These are phyloP conservation scores for Pochonia chlamydosporia DNA, from an alignment of 2,329 filamentous ascomycete species.

Conservation along the genomic window DNA sequence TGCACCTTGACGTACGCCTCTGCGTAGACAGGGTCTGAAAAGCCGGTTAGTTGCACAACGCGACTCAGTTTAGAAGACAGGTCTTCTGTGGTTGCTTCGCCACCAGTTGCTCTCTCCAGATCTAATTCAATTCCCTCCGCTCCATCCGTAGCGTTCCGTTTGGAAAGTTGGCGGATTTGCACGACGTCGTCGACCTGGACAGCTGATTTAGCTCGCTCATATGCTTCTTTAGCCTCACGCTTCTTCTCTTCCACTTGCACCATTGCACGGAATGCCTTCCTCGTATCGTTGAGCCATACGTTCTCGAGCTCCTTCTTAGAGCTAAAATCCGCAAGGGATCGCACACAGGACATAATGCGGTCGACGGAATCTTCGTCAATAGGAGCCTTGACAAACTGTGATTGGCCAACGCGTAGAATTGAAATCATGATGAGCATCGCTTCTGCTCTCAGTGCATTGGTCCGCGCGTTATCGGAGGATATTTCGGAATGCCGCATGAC, in stretches of 20 bases:
- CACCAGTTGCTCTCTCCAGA: slow-evolving; percentile 88
- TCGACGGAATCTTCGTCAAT: slow-evolving; percentile 99
- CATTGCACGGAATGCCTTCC: slow-evolving; percentile 94
- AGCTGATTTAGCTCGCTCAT: slow-evolving; percentile 87
- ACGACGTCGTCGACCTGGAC: slow-evolving; percentile 96
- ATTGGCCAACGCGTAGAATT: slow-evolving; percentile 94
- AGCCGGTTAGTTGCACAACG: slow-evolving; percentile 94
- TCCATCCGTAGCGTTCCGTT: slow-evolving; percentile 80
- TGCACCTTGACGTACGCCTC: slow-evolving; percentile 98
- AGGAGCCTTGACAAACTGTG: slow-evolving; percentile 94
- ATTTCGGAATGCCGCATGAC: slow-evolving; percentile 97
- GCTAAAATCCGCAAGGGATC: slow-evolving; percentile 83
- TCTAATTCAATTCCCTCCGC: slow-evolving; percentile 83
- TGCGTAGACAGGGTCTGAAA: slow-evolving; percentile 97
- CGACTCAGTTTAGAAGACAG: slow-evolving; percentile 90
- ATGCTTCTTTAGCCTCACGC: slow-evolving; percentile 87
- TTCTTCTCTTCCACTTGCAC: slow-evolving; percentile 97
- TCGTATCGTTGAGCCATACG: slow-evolving; percentile 90
- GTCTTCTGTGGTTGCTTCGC: slow-evolving; percentile 77
- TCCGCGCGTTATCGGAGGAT: slow-evolving; percentile 76
- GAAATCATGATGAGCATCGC: slow-evolving; percentile 99
- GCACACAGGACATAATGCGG: slow-evolving; percentile 94
- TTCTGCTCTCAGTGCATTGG: slow-evolving; percentile 89
- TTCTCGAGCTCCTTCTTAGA: slow-evolving; percentile 86
- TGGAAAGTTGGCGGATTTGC: slow-evolving; percentile 83